Evolutionary conservation across 2,329 filamentous ascomycete species (phyloP).

Genomic region (Fusarium sp.): DNA sequence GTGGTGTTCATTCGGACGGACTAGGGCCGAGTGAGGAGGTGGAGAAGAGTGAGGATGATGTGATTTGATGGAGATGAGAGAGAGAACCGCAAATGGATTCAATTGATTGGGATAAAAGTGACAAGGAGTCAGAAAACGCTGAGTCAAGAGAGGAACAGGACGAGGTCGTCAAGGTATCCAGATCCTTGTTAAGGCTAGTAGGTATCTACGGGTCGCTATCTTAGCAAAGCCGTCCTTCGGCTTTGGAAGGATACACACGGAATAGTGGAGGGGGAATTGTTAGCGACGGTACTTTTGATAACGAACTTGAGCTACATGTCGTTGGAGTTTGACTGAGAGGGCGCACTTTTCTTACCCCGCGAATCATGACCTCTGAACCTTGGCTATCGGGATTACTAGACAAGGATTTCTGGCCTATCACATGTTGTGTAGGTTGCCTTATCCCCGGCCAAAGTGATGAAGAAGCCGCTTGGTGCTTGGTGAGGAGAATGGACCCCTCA

Average conservation of each 20-base stretch:
- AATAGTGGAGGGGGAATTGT: not conserved
- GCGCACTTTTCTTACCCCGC: conserved; percentile 35
- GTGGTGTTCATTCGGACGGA: conserved; percentile 36
- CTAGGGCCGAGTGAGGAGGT: conserved; percentile 13
- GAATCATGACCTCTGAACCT: not conserved
- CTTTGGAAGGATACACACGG: not conserved
- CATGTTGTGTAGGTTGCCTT: conserved; percentile 18
- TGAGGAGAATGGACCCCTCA: not conserved
- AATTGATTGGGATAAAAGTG: not conserved
- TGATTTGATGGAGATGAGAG: conserved; percentile 20
- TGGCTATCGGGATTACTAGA: not conserved
- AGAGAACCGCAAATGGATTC: not conserved
- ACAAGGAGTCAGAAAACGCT: not conserved
- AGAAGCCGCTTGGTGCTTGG: not conserved
- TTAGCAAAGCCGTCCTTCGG: not conserved
- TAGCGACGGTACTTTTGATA: not conserved
- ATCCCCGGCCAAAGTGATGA: conserved; percentile 27
- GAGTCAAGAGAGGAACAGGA: not conserved
- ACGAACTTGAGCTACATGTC: not conserved
- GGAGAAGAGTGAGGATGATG: conserved; percentile 32
- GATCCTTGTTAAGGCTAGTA: not conserved
- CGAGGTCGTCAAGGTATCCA: conserved; percentile 6
- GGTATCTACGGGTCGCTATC: not conserved
- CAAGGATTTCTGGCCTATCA: conserved; percentile 26
- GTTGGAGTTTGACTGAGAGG: conserved; percentile 5